Conservation (phyloP, 2,329 filamentous ascomycete genomes). For the Helotiales sp. region DNA sequence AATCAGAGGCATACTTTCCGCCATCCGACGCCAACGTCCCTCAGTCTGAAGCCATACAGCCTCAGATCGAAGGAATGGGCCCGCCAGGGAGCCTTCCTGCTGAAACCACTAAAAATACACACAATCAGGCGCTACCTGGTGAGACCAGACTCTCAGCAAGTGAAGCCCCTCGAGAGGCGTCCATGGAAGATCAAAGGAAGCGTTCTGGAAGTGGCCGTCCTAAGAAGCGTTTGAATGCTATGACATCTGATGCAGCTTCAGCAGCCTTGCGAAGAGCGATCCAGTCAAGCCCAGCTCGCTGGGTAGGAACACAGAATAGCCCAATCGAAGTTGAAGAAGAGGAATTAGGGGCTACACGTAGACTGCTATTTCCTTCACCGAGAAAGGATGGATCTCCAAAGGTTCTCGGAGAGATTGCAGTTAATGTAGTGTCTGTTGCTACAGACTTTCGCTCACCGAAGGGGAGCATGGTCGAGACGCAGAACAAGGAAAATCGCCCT, state of each 20-base stretch:
- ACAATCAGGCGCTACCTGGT: too few species aligned
- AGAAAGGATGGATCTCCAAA: conserved; percentile 64
- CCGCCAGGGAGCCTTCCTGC: conserved; percentile 10
- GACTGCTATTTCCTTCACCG: conserved; percentile 77
- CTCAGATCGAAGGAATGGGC: conserved; percentile 9
- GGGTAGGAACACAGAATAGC: conserved; percentile 53
- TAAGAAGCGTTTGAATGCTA: conserved; percentile 29
- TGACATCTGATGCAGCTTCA: conserved; percentile 34
- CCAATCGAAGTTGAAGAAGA: conserved; percentile 55
- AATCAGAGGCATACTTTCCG: conserved; percentile 24
- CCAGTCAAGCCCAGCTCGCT: conserved; percentile 40
- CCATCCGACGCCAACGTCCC: conserved; percentile 21
- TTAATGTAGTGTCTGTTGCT: conserved; percentile 51
- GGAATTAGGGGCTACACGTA: conserved; percentile 58
- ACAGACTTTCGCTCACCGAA: conserved; percentile 37
- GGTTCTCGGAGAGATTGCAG: conserved; percentile 57
- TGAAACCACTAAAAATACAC: not conserved
- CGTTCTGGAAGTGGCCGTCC: conserved; percentile 30
- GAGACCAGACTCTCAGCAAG: conserved; percentile 7
- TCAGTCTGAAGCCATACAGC: conserved; percentile 1
- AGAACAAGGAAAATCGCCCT: conserved; percentile 34
- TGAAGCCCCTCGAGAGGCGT: not conserved
- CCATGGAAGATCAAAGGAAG: conserved; percentile 17
- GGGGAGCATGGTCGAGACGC: conserved; percentile 18
- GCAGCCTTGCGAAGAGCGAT: conserved; percentile 34